Base-by-base conservation (phyloP, 2,329 filamentous ascomycete genomes). In the Talaromyces sp. region DNA sequence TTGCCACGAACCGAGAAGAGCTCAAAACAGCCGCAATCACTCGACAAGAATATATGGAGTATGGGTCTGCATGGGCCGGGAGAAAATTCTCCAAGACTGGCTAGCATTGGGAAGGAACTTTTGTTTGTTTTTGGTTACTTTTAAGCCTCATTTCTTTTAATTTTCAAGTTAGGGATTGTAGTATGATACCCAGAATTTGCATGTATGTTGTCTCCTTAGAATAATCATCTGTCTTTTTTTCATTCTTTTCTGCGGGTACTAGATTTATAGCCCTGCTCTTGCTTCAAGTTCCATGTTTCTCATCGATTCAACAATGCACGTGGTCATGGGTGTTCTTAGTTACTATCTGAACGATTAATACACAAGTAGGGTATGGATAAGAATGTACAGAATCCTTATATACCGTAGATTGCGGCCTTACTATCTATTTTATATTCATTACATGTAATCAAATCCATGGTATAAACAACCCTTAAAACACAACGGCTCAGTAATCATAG, bases 11-110 rank as follows among this genome's bases (percentile, higher is more conserved):
- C 67, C 80, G 81, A 49, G 82, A 89, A 43, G 79, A 80, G 56
- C 65, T 96, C 56, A 82, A 86, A 62, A 82, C 82, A 55, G 75
- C 92, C 13, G 83, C 86, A 1, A 89, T 97, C n/a, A 95, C 90
- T 0, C 91, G 90, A 71, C 84, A 89, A 63, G 91, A 99, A 71
- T 99, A 99, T 73, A 86, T 95, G 56, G 95, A 99, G 74, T 78
- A 92, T 70, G 95, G 95, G 9, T 85, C 84, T 59, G 80, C 78
- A 1, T 93, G 90, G 90, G 82, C 90, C 26, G 86, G 85, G 29
- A 87, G 86, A 68, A 90, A 85, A 70, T 95, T 96, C 71, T 79
- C 78, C 14, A 78, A 78, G 14, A 17, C 54, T 51, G 41, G 13
- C 1, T 62, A 21, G 56, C 24, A 56, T 19, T n/a, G 11, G 26